Base-by-base conservation (phyloP, 139 green algal species). In the Tetradesmus lagerheimii region DNA sequence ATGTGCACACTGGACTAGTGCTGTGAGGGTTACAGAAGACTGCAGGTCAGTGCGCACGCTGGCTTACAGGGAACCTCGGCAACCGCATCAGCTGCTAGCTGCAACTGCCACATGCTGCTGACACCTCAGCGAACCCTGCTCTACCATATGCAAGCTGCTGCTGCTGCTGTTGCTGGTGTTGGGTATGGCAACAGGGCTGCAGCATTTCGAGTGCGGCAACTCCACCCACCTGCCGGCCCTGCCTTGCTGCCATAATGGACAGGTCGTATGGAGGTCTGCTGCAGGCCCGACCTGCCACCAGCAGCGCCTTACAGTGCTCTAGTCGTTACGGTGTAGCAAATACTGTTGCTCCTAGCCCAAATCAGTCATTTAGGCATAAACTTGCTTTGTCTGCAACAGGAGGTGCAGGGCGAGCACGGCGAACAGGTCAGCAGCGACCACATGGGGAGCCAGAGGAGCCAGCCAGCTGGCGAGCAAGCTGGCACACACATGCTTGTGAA, bases 341-440 rank as follows among this genome's bases (percentile, higher is more conserved):
- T 27, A 23, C 57, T 37, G 25, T 29, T 18, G 14, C 14, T 38
- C 18, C 77, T 34, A 71, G 23, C 16, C 34, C 34, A 82, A 8
- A 62, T 16, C 16, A 83, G 23, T 83, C 25, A 37, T 62, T 3
- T 4, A 6, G 20, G 18, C 5, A n/a, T 38, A 83, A 38, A 5
- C 0, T 25, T 79, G 71, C 71, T 12, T 23, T 27, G 31, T n/a
- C 27, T n/a, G 77, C 77, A 53, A 5, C 37, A 62, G 77, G 53
- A 31, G 57, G 57, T 18, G 25, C 57, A n/a, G 57, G n/a, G 57
- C 57, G 31, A 31, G 38, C 77, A n/a, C 25, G n/a, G 27, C 43
- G 6, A 57, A 14, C 53, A 87, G 16, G 82, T 45, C 82, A 87
- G 35, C 82, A 79, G 82, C 82, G n/a, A 87, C 35, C 47, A 62